phyloP scores from a whole-genome alignment of 441 rosid species.

The Arabidopsis lyrata region DNA sequence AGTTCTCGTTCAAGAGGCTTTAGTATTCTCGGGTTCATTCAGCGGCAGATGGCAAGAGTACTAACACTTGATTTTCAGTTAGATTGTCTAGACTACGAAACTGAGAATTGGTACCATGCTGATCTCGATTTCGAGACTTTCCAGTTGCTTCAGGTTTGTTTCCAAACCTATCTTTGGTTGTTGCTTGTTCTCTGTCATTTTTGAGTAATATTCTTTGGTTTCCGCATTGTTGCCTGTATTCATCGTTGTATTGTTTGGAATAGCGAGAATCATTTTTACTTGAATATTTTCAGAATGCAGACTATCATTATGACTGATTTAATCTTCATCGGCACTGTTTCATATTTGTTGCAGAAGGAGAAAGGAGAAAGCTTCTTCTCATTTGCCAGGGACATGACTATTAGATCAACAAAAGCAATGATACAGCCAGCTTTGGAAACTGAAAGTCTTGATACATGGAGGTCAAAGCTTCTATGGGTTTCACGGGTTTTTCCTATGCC shows the following conservation, averaged over 20 bases:
- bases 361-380: conserved; percentile 91
- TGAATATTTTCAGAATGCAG: neutral
- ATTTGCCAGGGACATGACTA: conserved; percentile 87
- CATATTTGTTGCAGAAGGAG: conserved; percentile 60
- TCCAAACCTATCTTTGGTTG: neutral
- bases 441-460: conserved; percentile 82
- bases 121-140: conserved; percentile 96
- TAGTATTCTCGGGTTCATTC: conserved; percentile 81
- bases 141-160: conserved; percentile 80
- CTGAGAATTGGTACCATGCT: conserved; percentile 92
- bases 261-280: conserved; percentile 4
- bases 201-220: conserved; percentile 1
- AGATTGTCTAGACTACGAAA: conserved; percentile 83
- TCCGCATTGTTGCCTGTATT: too few relatives aligned
- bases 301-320: neutral
- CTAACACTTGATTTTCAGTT: conserved; percentile 86
- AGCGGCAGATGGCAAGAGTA: conserved; percentile 82
- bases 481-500: conserved; percentile 96
- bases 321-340: conserved; percentile 33
- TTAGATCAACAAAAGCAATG: conserved; percentile 85
- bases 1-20: conserved; percentile 70
- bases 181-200: neutral
- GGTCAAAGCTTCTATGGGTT: conserved; percentile 95
- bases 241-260: neutral
- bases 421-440: conserved; percentile 64